Evolutionary conservation across 768 basidiomycete species (phyloP), one percentile per base, ranked within the genome.

Genomic region (Podaxis rugospora): DNA sequence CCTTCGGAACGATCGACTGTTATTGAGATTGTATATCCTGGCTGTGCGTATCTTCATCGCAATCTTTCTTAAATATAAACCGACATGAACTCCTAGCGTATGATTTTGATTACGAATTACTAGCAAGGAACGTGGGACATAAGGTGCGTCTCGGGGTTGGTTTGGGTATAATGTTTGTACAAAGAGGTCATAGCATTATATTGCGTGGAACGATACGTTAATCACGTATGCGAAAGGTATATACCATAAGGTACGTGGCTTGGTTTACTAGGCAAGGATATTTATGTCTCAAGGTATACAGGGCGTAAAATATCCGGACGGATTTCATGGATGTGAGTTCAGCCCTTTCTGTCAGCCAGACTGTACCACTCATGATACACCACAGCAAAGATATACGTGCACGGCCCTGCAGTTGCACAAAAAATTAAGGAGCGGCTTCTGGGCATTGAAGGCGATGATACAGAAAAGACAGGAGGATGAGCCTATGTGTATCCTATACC

Each of bases 11-110:
- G 81, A 23, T 81, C 86, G 10, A 83, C 88, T 7, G 83, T 89
- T 5, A 85, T 90, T 63, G 89, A 92, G 69, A 82, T 90, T 27
- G 83, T 90, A 72, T 83, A 74, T 66, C 88, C 87, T 0, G 71
- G 71, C 21, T 84, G 87, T 57, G 83, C 39, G 65, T 55, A 11
- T n/a, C 4, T 10, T 52, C n/a, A 2, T 1, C 35, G 37, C 14
- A 28, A n/a, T 16, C 40, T 13, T 21, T 23, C 7, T 49, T 18
- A 27, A 10, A 16, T 6, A 44, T n/a, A n/a, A 6, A n/a, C 42
- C 7, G 16, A 18, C 42, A 44, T 16, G 6, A 44, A 7, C 6
- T n/a, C 18, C 21, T 51, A 78, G 79, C 73, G 4, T 77, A 71
- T 62, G 4, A 63, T 0, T 78, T 76, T 51, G 77, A 80, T 60